Evolutionary conservation across 371 early-diverging fungal species (phyloP).

Genomic region (Syncephalastrum contaminatum): DNA sequence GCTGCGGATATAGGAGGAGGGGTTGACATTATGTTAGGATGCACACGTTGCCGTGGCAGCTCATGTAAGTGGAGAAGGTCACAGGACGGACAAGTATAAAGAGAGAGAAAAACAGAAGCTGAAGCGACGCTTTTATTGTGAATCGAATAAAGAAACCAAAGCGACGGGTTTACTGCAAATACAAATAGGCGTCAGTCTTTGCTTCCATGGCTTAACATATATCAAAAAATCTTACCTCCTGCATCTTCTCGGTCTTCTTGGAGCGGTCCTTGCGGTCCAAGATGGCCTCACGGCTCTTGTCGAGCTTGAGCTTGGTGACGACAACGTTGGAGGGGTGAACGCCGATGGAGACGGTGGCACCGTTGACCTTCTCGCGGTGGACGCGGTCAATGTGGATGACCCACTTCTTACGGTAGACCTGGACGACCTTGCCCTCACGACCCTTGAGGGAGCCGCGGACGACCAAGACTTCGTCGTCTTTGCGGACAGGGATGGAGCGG

Average conservation of each 20-base stretch:
- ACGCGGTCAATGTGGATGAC: slow-evolving; percentile 98
- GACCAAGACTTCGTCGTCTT: slow-evolving; percentile 96
- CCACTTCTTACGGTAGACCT: slow-evolving; percentile 98
- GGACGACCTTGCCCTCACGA: slow-evolving; percentile 94
- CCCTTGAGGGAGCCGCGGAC: slow-evolving; percentile 97
- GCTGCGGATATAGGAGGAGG: no score
- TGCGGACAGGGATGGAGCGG: slow-evolving; percentile 95
- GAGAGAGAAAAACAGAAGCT: no score
- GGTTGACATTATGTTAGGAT: no score
- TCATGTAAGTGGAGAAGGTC: no score
- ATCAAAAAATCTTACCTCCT: slow-evolving; percentile 27
- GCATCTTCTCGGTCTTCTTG: slow-evolving; percentile 45
- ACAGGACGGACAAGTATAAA: no score
- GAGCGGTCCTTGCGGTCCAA: slow-evolving; percentile 72
- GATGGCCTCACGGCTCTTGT: slow-evolving; percentile 92
- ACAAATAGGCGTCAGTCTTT: neutral
- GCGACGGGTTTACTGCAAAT: slow-evolving; percentile 2
- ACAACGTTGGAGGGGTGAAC: slow-evolving; percentile 98
- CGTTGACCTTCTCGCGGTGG: slow-evolving; percentile 96
- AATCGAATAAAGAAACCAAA: no score
- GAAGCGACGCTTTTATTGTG: no score
- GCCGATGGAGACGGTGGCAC: slow-evolving; percentile 89
- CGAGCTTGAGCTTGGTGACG: slow-evolving; percentile 92
- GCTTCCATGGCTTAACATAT: neutral
- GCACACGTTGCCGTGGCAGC: no score